These are phyloP conservation scores for Quercus tomentella DNA, from an alignment of 331 rosid genomes.

Conservation along the genomic window DNA sequence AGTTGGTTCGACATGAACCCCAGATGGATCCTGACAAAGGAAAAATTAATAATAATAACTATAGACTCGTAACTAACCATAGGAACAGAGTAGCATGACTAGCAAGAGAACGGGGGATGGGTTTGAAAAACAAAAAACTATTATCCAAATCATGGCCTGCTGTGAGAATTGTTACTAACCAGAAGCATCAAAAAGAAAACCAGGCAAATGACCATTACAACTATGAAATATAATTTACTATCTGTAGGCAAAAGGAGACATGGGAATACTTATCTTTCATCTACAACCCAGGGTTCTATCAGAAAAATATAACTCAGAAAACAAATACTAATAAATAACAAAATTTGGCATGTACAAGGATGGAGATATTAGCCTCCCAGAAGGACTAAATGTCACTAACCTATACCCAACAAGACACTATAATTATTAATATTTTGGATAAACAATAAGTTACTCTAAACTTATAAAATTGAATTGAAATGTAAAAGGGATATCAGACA, in stretches of 20 bases:
- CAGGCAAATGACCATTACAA: constrained; percentile 7
- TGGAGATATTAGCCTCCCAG: neutral
- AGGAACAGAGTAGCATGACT: neutral
- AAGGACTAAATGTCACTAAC: neutral
- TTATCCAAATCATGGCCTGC: neutral
- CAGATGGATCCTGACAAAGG: constrained; percentile 51
- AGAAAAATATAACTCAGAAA: neutral
- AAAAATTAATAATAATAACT: constrained; percentile 10
- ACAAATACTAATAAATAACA: neutral
- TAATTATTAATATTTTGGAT: neutral
- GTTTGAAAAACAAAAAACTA: neutral
- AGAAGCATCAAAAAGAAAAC: neutral
- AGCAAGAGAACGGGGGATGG: neutral
- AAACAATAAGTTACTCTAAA: neutral
- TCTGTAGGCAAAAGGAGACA: neutral
- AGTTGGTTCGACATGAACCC: constrained; percentile 58
- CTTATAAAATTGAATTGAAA: neutral
- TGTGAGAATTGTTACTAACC: neutral
- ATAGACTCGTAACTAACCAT: neutral
- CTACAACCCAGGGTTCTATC: neutral
- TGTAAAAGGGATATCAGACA: constrained; percentile 32
- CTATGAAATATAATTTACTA: neutral
- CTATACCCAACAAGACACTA: neutral
- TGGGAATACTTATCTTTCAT: neutral
- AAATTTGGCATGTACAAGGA: neutral